Conservation (phyloP, 2,329 filamentous ascomycete species). For the Akanthomyces muscarius region DNA sequence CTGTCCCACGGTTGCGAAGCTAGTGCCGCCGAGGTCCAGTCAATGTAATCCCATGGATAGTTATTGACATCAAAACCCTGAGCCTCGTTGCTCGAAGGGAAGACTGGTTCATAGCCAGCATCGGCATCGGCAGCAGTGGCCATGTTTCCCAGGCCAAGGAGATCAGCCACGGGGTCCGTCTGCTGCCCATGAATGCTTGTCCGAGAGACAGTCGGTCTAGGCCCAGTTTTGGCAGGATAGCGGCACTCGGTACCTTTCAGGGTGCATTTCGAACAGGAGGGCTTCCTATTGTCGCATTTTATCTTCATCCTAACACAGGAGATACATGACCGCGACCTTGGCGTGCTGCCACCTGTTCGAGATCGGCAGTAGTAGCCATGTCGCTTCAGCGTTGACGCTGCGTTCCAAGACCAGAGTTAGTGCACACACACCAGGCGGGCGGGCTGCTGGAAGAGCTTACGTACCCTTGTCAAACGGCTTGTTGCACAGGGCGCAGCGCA, state of each 20-base stretch:
- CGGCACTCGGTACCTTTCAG: not conserved
- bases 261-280: not conserved
- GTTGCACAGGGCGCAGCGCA: slow-evolving; percentile 7
- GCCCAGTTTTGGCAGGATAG: not conserved
- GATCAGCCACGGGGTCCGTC: no score
- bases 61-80: no score
- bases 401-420: not conserved
- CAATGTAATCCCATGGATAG: no score
- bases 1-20: no score
- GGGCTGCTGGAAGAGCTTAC: not conserved
- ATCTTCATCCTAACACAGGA: slow-evolving; percentile 4
- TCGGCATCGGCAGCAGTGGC: no score
- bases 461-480: slow-evolving; percentile 3
- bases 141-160: no score
- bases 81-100: no score
- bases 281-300: not conserved
- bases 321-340: not conserved
- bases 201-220: no score
- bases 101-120: no score
- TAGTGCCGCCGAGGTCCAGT: no score
- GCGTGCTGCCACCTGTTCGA: not conserved
- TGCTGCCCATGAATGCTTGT: no score
- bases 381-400: not conserved
- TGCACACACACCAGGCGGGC: not conserved
- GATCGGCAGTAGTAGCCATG: slow-evolving; percentile 9